Conservation (phyloP, 306 rosid species). For the Lagenaria siceraria region DNA sequence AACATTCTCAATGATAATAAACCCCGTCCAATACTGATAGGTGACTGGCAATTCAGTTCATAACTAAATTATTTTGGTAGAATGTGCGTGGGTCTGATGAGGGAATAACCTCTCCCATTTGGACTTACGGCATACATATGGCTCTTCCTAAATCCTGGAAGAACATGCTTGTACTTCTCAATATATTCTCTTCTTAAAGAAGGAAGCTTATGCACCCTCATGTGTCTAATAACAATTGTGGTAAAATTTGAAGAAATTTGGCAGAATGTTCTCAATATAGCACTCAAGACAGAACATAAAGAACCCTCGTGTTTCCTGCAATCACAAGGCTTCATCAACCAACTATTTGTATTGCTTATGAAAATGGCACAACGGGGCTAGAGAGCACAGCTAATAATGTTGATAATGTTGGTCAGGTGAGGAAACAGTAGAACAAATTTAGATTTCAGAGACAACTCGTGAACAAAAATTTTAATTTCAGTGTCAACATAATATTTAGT, state of each 20-base stretch:
- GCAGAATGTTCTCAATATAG: background rate
- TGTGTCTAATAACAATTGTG: background rate
- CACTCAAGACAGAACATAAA: background rate
- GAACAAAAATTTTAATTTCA: background rate
- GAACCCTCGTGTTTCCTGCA: background rate
- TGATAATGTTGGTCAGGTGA: background rate
- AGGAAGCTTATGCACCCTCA: background rate
- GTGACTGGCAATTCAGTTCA: background rate
- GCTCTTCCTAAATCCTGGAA: background rate
- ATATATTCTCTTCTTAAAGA: background rate
- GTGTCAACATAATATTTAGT: too few species aligned
- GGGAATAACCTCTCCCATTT: background rate
- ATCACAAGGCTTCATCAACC: background rate
- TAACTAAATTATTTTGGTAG: background rate
- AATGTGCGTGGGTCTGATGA: background rate
- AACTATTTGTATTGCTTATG: background rate
- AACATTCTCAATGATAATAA: background rate
- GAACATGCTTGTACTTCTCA: background rate
- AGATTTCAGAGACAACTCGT: background rate
- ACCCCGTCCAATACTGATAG: background rate
- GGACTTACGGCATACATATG: background rate
- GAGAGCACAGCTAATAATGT: background rate
- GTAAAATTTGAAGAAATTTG: background rate
- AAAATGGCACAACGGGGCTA: background rate
- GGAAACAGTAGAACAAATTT: background rate